These are phyloP conservation scores for Fraxinus velutina DNA, from an alignment of 305 asterid genomes.

Conservation along the genomic window DNA sequence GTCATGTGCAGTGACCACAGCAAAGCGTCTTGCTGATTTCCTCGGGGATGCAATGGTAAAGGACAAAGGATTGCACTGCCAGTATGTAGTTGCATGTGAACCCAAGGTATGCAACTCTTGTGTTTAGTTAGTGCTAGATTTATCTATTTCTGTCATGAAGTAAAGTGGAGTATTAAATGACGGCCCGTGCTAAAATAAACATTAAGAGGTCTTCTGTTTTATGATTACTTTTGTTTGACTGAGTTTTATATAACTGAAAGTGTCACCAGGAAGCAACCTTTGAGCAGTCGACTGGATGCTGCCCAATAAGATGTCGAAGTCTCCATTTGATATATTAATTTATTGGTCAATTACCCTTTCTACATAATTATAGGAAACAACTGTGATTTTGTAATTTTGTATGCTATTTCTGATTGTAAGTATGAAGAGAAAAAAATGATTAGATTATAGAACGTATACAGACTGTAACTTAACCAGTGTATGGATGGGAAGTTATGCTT, in stretches of 20 bases:
- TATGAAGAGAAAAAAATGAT: constrained; percentile 10
- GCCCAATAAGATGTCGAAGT: constrained; percentile 9
- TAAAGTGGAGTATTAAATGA: background rate
- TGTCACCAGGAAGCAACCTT: constrained; percentile 9
- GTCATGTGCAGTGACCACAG: constrained; percentile 98
- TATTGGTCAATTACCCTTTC: constrained; percentile 9
- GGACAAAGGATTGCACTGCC: constrained; percentile 96
- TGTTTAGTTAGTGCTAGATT: background rate
- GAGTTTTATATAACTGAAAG: constrained; percentile 5
- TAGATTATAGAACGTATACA: constrained; percentile 12
- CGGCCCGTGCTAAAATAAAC: constrained; percentile 1
- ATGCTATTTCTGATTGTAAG: constrained; percentile 2
- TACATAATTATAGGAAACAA: constrained; percentile 14
- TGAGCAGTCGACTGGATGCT: background rate
- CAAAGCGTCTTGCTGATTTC: constrained; percentile 94
- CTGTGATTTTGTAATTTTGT: background rate
- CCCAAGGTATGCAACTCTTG: constrained; percentile 64
- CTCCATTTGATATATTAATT: background rate
- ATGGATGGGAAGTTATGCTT: background rate
- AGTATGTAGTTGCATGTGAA: constrained; percentile 95
- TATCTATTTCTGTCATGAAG: constrained; percentile 16
- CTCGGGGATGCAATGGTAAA: constrained; percentile 96
- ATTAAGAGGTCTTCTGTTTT: background rate
- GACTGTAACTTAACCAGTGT: background rate
- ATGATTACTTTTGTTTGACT: background rate